A percentile compares a stretch with the other conserved stretches of the same genome.
Evolutionary conservation across 768 basidiomycete species (phyloP).

Genomic region (Mycena amicta): DNA sequence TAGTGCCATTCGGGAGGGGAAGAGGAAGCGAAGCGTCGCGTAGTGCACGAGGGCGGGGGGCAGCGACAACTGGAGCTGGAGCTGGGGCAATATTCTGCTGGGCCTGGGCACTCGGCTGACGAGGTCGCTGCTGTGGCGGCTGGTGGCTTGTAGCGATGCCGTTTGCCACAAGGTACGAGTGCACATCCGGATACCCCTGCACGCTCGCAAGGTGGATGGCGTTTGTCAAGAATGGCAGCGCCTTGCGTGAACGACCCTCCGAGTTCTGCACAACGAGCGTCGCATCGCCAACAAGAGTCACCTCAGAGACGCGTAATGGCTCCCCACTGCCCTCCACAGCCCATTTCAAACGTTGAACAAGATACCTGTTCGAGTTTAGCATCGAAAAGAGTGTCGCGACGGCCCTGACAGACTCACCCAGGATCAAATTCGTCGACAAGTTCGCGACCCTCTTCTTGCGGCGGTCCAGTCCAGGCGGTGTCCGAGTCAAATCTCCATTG

Average conservation of each 20-base stretch:
- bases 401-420: slow-evolving; percentile 41
- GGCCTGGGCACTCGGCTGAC: not conserved
- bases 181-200: slow-evolving; percentile 3
- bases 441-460: slow-evolving; percentile 68
- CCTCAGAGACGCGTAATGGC: slow-evolving; percentile 1
- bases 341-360: slow-evolving; percentile 27
- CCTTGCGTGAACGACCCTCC: slow-evolving; percentile 53
- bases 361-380: slow-evolving; percentile 41
- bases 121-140: not conserved
- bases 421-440: slow-evolving; percentile 74
- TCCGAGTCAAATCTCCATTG: slow-evolving; percentile 74
- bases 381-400: not conserved
- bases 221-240: slow-evolving; percentile 46
- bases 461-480: slow-evolving; percentile 51
- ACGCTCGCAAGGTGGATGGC: slow-evolving; percentile 3
- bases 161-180: not conserved
- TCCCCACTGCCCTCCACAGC: slow-evolving; percentile 39
- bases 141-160: not conserved
- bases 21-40: not conserved
- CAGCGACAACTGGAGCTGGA: not conserved
- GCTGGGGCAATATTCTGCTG: not conserved
- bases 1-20: not conserved
- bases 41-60: not conserved
- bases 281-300: slow-evolving; percentile 57
- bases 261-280: slow-evolving; percentile 19